Evolutionary conservation across 352 stramenopile species (phyloP).

Genomic region (Pythium brachiatum): DNA sequence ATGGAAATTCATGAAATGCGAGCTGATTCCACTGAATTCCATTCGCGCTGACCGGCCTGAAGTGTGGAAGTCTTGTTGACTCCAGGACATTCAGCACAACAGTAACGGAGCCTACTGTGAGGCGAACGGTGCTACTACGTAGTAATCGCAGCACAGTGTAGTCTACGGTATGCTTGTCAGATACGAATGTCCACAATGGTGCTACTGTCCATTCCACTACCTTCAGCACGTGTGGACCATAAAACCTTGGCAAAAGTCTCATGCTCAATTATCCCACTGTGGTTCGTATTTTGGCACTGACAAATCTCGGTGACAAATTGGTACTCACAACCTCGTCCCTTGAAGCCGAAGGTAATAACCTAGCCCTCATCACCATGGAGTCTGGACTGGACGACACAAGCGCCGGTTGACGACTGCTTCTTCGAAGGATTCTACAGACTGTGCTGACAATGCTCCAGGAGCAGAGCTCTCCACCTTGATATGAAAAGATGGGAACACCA

Average conservation of each 20-base stretch:
- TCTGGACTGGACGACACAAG: too few relatives aligned
- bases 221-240: not conserved
- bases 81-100: too few relatives aligned
- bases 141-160: not conserved
- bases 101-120: not conserved
- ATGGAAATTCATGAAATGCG: too few relatives aligned
- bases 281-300: not conserved
- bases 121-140: not conserved
- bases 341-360: too few relatives aligned
- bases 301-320: too few relatives aligned
- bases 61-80: not conserved
- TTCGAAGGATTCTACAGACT: too few relatives aligned
- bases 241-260: not conserved
- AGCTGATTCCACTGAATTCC: not conserved
- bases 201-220: slow-evolving; percentile 13
- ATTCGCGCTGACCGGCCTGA: not conserved
- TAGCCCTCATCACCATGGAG: too few relatives aligned
- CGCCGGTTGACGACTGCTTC: too few relatives aligned
- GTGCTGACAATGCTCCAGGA: too few relatives aligned
- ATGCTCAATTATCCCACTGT: not conserved
- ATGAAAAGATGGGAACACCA: too few relatives aligned
- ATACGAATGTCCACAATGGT: slow-evolving; percentile 22
- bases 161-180: not conserved
- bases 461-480: too few relatives aligned
- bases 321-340: too few relatives aligned